A percentile compares a stretch with the other conserved stretches of the same genome.
Evolutionary conservation across 2,329 filamentous ascomycete genomes (phyloP).

Genomic region (Diaporthe citriasiana): DNA sequence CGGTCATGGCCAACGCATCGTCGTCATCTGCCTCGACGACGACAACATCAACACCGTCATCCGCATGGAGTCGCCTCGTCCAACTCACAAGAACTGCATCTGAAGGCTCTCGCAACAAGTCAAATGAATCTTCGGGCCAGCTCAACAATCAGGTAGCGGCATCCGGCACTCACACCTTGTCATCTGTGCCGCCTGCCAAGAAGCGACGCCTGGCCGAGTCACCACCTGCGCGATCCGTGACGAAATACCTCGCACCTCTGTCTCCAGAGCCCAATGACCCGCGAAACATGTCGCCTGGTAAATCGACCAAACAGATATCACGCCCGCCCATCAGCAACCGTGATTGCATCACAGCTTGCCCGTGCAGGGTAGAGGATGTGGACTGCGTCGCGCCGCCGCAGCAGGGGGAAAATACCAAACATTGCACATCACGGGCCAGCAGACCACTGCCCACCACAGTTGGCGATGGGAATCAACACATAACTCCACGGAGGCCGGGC

Average conservation of each 20-base stretch:
- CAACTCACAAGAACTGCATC: slow-evolving; percentile 37
- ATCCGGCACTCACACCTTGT: background rate
- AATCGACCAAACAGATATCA: background rate
- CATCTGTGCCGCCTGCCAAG: slow-evolving; percentile 12
- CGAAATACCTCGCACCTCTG: background rate
- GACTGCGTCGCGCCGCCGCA: slow-evolving; percentile 26
- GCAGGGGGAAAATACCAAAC: background rate
- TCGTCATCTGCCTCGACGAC: background rate
- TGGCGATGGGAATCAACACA: background rate
- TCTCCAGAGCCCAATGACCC: background rate
- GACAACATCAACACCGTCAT: slow-evolving; percentile 1
- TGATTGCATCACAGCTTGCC: slow-evolving; percentile 32
- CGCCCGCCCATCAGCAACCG: too few species aligned
- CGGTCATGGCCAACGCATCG: slow-evolving; percentile 7
- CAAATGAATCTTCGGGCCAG: background rate
- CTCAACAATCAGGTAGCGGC: background rate
- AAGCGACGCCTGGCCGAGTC: slow-evolving; percentile 13
- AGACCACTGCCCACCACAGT: background rate
- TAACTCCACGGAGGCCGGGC: background rate
- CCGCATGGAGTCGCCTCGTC: slow-evolving; percentile 41
- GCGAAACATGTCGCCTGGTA: background rate
- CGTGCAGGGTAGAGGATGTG: slow-evolving; percentile 31
- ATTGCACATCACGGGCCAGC: background rate
- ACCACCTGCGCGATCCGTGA: slow-evolving; percentile 1
- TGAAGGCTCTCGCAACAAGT: slow-evolving; percentile 35